These are phyloP conservation scores for Citropsis articulata DNA, from an alignment of 345 rosid genomes.

Conservation along the genomic window DNA sequence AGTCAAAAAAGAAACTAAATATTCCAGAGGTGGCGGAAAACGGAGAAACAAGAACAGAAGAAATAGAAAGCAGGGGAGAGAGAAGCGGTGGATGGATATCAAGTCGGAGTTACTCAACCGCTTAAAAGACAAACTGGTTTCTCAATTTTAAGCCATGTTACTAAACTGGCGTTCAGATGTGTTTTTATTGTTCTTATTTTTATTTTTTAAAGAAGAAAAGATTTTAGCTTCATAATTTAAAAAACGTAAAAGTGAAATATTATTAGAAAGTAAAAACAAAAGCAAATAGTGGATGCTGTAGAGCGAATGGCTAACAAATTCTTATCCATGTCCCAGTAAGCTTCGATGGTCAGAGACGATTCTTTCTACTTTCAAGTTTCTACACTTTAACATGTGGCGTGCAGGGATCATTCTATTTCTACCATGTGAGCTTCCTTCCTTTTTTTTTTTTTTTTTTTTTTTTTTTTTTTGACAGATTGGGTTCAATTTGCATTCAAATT, in stretches of 20 bases:
- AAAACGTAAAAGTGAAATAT: not conserved
- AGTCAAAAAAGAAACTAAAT: constrained; percentile 11
- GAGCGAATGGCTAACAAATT: not conserved
- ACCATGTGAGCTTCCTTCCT: constrained; percentile 2
- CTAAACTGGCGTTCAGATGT: not conserved
- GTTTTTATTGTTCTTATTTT: not conserved
- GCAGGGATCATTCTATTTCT: not conserved
- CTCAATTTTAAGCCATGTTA: constrained; percentile 3
- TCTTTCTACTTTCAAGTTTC: not conserved
- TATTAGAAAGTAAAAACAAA: not conserved
- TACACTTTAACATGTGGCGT: not conserved
- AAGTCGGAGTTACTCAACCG: constrained; percentile 31
- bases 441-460: too few relatives aligned
- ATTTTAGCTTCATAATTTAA: too few relatives aligned
- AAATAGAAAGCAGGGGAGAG: constrained; percentile 13
- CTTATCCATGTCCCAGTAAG: not conserved
- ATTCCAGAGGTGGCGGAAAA: constrained; percentile 9
- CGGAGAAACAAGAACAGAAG: constrained; percentile 3
- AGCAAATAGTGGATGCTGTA: not conserved
- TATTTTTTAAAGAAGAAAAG: not conserved
- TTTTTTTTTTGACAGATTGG: too few relatives aligned
- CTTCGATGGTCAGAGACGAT: constrained; percentile 16
- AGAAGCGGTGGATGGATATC: constrained; percentile 22
- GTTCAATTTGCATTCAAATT: too few relatives aligned
- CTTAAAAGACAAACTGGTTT: constrained; percentile 19